phyloP scores from a whole-genome alignment of 73 alveolate species.

The Symbiodinium pilosum region DNA sequence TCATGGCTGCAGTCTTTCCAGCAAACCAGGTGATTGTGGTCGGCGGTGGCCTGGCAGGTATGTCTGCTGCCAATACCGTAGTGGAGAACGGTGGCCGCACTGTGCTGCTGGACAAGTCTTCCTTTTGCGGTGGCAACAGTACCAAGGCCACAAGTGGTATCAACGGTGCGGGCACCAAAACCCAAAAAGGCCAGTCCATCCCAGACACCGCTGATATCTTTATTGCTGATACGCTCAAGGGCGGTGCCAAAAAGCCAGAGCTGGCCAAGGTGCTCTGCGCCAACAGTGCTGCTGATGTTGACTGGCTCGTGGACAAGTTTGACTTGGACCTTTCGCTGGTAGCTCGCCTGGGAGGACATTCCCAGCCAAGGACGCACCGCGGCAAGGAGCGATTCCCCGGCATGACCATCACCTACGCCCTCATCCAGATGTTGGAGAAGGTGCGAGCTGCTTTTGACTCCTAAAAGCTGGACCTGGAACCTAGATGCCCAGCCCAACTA shows the following conservation, averaged over 20 bases:
- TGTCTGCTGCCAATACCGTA: conserved; percentile 72
- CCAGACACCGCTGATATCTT: background rate
- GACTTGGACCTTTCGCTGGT: conserved; percentile 88
- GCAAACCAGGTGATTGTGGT: conserved; percentile 91
- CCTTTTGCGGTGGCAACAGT: conserved; percentile 32
- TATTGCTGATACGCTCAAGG: background rate
- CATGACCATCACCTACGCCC: conserved; percentile 91
- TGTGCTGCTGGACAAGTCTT: conserved; percentile 40
- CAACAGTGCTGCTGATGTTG: conserved; percentile 56
- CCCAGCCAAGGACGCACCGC: conserved; percentile 86
- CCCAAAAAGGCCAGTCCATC: background rate
- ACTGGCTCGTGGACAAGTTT: conserved; percentile 90
- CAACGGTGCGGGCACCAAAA: conserved; percentile 61
- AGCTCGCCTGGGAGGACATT: conserved; percentile 95
- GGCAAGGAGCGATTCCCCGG: conserved; percentile 93
- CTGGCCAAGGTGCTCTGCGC: conserved; percentile 5
- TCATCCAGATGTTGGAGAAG: conserved; percentile 91
- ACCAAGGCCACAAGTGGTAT: conserved; percentile 53
- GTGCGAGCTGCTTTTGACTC: too few species aligned
- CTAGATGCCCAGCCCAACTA: too few species aligned
- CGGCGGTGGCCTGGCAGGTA: conserved; percentile 87
- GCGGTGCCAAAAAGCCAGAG: background rate
- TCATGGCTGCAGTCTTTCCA: conserved; percentile 62
- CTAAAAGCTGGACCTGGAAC: too few species aligned
- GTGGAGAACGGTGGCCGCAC: conserved; percentile 72